These are phyloP conservation scores for Penicillium sp. DNA, from an alignment of 2,329 filamentous ascomycete genomes.

Conservation along the genomic window DNA sequence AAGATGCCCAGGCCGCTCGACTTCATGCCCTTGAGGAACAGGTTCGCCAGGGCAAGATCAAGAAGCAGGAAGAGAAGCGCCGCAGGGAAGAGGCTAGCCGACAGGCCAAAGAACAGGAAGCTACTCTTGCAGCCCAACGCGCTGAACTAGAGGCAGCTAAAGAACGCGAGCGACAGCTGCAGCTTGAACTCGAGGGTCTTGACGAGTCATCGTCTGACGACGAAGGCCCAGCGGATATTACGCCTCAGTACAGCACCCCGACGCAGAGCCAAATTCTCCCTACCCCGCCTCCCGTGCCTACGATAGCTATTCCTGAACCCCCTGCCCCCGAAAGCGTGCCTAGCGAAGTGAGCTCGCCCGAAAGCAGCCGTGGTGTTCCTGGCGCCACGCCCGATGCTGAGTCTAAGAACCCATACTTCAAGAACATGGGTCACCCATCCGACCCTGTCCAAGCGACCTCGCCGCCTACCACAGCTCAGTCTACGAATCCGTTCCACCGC, in stretches of 20 bases:
- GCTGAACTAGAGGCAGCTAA: constrained; percentile 90
- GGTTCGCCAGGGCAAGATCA: constrained; percentile 86
- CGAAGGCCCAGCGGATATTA: constrained; percentile 70
- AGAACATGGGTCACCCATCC: constrained; percentile 72
- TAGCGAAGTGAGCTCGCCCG: constrained; percentile 49
- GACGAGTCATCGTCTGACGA: constrained; percentile 78
- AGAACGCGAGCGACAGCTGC: constrained; percentile 84
- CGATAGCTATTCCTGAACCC: constrained; percentile 24
- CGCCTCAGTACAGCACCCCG: constrained; percentile 59
- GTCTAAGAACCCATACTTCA: constrained; percentile 93
- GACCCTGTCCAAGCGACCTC: constrained; percentile 50
- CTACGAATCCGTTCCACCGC: constrained; percentile 96
- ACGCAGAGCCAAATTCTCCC: constrained; percentile 56
- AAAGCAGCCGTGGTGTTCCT: constrained; percentile 50
- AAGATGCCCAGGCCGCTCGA: constrained; percentile 75
- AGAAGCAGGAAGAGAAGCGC: constrained; percentile 94
- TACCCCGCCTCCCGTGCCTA: constrained; percentile 32
- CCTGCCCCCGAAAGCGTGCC: constrained; percentile 49
- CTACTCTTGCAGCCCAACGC: constrained; percentile 75
- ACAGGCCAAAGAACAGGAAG: constrained; percentile 84
- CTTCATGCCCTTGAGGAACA: constrained; percentile 90
- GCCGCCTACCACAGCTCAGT: constrained; percentile 55
- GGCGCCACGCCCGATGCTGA: constrained; percentile 64
- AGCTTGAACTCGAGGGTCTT: constrained; percentile 77
- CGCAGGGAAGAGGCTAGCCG: constrained; percentile 83